Conservation (phyloP, 345 rosid genomes). For the Eucalyptus polybractea region DNA sequence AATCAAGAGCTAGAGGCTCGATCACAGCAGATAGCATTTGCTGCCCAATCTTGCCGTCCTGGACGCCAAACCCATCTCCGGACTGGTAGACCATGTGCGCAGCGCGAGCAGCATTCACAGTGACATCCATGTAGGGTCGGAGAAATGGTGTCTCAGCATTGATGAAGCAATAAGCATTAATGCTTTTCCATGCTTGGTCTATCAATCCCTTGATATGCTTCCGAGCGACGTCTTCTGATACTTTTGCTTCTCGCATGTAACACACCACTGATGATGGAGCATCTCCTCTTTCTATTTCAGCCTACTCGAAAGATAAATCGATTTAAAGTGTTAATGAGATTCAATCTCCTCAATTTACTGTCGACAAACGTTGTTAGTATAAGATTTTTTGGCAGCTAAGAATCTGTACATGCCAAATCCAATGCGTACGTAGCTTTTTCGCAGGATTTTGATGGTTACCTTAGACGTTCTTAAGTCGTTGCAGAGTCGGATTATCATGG, state of each 20-base stretch:
- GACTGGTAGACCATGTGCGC: constrained; percentile 25
- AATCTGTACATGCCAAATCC: not conserved
- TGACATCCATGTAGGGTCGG: constrained; percentile 2
- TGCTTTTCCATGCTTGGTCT: constrained; percentile 17
- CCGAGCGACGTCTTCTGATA: constrained; percentile 19
- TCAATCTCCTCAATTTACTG: not conserved
- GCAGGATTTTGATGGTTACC: not conserved
- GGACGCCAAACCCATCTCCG: constrained; percentile 38
- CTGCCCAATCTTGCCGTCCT: constrained; percentile 9
- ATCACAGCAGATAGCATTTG: constrained; percentile 18
- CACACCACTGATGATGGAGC: constrained; percentile 33
- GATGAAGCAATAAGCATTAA: constrained; percentile 8
- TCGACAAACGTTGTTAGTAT: not conserved
- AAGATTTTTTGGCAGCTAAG: not conserved
- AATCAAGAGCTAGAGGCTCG: not conserved
- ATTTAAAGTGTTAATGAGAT: not conserved
- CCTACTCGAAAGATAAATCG: not conserved
- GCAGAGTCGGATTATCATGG: constrained; percentile 31
- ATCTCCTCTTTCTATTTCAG: constrained; percentile 43
- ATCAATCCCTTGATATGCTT: constrained; percentile 11
- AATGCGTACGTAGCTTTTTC: not conserved
- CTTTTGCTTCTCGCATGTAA: constrained; percentile 19
- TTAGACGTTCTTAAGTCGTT: constrained; percentile 30
- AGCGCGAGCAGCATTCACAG: constrained; percentile 20
- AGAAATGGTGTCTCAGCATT: not conserved